These are phyloP conservation scores for Alternaria brassicae DNA, from an alignment of 2,329 filamentous ascomycete genomes.

Conservation along the genomic window DNA sequence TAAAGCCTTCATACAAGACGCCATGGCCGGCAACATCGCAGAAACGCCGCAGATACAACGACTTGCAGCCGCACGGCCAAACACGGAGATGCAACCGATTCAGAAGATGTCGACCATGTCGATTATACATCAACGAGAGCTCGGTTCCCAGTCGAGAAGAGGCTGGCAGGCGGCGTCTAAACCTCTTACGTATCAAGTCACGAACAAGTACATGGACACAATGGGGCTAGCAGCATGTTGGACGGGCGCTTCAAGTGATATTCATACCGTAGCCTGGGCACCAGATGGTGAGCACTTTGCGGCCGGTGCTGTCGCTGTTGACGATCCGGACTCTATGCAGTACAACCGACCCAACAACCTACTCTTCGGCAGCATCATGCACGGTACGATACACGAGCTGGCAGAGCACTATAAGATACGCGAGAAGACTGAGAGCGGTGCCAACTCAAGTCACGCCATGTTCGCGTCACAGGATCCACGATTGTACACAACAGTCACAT, in stretches of 20 bases:
- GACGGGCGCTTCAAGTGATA: constrained; percentile 66
- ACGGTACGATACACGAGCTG: constrained; percentile 58
- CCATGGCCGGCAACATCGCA: constrained; percentile 27
- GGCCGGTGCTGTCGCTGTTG: constrained; percentile 63
- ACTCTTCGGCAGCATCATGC: constrained; percentile 57
- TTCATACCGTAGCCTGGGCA: constrained; percentile 64
- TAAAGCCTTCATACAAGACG: constrained; percentile 43
- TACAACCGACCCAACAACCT: constrained; percentile 67
- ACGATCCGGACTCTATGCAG: constrained; percentile 63
- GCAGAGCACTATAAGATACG: constrained; percentile 60
- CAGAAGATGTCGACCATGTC: constrained; percentile 27
- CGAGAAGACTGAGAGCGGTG: constrained; percentile 46
- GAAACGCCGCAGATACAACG: constrained; percentile 35
- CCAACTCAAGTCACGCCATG: constrained; percentile 56
- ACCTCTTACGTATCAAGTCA: constrained; percentile 32
- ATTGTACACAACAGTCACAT: constrained; percentile 64
- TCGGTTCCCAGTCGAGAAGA: constrained; percentile 37
- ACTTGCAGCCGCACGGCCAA: constrained; percentile 31
- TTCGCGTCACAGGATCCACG: constrained; percentile 58
- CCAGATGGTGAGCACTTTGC: constrained; percentile 62
- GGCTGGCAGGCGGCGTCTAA: constrained; percentile 36
- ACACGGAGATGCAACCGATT: constrained; percentile 21
- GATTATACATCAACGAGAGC: constrained; percentile 43
- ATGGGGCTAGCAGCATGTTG: constrained; percentile 57
- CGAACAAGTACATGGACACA: constrained; percentile 46